Percentiles rank a stretch among this genome's conserved stretches.
phyloP scores from a whole-genome alignment of 1,284 basidiomycete species.

The Schizophyllum commune region DNA sequence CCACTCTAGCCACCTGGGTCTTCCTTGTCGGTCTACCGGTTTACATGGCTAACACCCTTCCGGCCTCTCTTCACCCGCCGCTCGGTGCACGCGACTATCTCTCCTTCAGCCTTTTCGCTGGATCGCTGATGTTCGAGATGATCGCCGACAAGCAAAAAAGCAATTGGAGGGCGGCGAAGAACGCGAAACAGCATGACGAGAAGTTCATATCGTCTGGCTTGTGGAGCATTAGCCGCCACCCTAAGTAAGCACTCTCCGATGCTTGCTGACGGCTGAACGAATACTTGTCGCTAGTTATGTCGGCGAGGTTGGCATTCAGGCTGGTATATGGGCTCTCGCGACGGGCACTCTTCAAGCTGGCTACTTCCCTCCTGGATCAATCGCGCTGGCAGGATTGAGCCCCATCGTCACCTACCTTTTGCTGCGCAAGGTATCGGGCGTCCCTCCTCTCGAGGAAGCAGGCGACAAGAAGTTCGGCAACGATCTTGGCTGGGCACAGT shows the following conservation, averaged over 20 bases:
- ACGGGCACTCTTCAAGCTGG: conserved; percentile 38
- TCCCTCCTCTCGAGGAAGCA: conserved; percentile 60
- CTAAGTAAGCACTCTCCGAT: conserved; percentile 46
- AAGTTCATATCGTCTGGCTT: conserved; percentile 67
- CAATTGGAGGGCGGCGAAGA: conserved; percentile 55
- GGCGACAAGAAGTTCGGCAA: conserved; percentile 62
- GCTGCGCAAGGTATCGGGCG: conserved; percentile 50
- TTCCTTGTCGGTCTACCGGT: conserved; percentile 24
- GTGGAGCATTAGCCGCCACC: conserved; percentile 69
- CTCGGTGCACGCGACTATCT: conserved; percentile 53
- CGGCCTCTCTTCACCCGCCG: conserved; percentile 46
- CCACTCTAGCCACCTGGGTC: conserved; percentile 11
- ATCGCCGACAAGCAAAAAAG: conserved; percentile 68
- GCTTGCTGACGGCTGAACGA: neutral
- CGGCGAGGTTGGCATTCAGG: conserved; percentile 71
- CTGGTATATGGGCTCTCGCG: conserved; percentile 60
- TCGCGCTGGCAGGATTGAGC: conserved; percentile 47
- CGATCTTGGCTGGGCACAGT: conserved; percentile 59
- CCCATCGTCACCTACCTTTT: conserved; percentile 63
- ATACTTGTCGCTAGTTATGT: conserved; percentile 46
- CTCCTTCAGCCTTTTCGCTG: conserved; percentile 48
- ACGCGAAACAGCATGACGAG: conserved; percentile 66
- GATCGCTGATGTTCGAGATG: conserved; percentile 56
- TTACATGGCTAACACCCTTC: conserved; percentile 60
- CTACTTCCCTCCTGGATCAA: conserved; percentile 36